Evolutionary conservation across 2,329 filamentous ascomycete species (phyloP), one percentile per base, ranked within the genome.

Genomic region (Penicillium sclerotiorum): DNA sequence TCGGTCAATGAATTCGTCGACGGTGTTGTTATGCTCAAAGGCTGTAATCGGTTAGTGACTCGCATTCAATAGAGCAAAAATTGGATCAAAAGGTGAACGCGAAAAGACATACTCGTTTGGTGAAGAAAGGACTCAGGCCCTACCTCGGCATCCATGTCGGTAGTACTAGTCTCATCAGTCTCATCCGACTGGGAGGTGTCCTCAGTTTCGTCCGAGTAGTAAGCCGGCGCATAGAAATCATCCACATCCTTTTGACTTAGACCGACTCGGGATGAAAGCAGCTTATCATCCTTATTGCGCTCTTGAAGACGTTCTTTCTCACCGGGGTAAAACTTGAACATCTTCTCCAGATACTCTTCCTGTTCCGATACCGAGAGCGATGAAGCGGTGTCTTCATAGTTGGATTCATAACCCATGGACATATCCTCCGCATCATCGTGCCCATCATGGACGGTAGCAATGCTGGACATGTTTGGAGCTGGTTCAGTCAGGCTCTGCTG

Each of bases 1-100:
- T 15, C 70, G 70, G 27, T 65, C 56, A 32, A 75, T 71, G 47
- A 75, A 75, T 52, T 74, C 69, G n/a, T 73, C 70, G 39, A 75
- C 63, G 3, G 66, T 72, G 32, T 73, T 58, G 42, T 75, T 75
- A 12, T 67, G 61, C 55, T 75, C 72, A 45, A 70, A 67, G 21
- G 70, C 72, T 69, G 30, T n/a, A n/a, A n/a, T n/a, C n/a, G n/a
- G n/a, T n/a, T n/a, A n/a, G n/a, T n/a, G n/a, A n/a, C n/a, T n/a
- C n/a, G n/a, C n/a, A n/a, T n/a, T n/a, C n/a, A n/a, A n/a, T n/a
- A n/a, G n/a, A n/a, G n/a, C n/a, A n/a, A n/a, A n/a, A n/a, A n/a
- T n/a, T 13, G 21, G 42, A 15, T n/a, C 15, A 25, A 21, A 21
- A 27, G 8, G 15, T 17, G 13, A 22, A 22, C 38, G 30, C 22